These are phyloP conservation scores for Curvularia verruculosa DNA, from an alignment of 2,329 filamentous ascomycete genomes.

Conservation along the genomic window DNA sequence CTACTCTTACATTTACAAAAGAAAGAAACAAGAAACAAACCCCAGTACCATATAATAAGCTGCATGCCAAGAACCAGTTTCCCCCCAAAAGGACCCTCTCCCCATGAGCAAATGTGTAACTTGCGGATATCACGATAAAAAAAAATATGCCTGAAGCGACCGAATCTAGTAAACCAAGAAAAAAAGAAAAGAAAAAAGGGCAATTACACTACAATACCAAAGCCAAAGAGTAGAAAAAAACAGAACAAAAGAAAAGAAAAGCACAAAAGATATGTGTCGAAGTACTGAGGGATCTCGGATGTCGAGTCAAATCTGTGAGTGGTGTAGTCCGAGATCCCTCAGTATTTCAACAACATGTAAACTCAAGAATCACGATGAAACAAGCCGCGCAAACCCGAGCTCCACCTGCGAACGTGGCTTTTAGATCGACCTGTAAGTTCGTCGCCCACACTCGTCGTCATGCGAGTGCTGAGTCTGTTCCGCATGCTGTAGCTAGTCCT, in stretches of 20 bases:
- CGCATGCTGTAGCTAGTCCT: conserved; percentile 19
- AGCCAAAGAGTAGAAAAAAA: no score
- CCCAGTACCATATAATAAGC: no score
- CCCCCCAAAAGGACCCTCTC: not conserved
- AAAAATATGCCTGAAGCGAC: not conserved
- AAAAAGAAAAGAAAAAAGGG: not conserved
- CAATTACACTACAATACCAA: no score
- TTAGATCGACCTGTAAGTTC: conserved; percentile 6
- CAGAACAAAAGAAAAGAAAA: not conserved
- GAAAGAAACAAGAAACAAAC: no score
- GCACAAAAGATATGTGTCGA: not conserved
- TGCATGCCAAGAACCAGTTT: no score
- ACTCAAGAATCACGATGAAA: conserved; percentile 16
- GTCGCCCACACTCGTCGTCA: conserved; percentile 15
- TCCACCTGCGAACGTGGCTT: conserved; percentile 29
- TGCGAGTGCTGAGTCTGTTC: conserved; percentile 1
- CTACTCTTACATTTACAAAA: no score
- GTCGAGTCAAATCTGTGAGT: no score
- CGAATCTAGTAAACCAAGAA: not conserved
- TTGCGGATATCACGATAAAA: not conserved
- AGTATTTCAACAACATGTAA: no score
- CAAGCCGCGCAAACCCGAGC: conserved; percentile 28
- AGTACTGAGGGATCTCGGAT: no score
- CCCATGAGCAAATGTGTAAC: not conserved
- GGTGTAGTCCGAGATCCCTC: no score